phyloP scores from a whole-genome alignment of 2,329 filamentous ascomycete species.

The Trichoderma afroharzianum region DNA sequence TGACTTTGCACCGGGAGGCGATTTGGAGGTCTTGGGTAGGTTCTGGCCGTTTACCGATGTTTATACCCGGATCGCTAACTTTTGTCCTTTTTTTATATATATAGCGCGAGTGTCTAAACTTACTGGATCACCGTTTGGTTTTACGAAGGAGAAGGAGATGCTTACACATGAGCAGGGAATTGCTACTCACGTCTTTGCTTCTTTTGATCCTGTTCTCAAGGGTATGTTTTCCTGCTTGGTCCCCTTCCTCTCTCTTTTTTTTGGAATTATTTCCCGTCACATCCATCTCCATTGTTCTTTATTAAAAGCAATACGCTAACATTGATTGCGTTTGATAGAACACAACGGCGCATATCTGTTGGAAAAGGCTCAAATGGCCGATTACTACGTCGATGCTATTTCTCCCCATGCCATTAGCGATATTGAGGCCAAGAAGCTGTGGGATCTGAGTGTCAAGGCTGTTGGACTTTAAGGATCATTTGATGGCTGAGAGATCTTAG shows the following conservation, averaged over 20 bases:
- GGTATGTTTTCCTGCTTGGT: constrained; percentile 17
- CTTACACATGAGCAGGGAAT: constrained; percentile 29
- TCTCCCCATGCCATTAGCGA: constrained; percentile 31
- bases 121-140: not conserved
- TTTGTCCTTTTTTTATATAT: not conserved
- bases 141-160: not conserved
- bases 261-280: not conserved
- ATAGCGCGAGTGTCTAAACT: constrained; percentile 20
- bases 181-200: constrained; percentile 35
- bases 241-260: not conserved
- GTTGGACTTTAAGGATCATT: constrained; percentile 28
- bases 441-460: constrained; percentile 44
- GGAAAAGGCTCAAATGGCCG: constrained; percentile 30
- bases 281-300: not conserved
- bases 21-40: constrained; percentile 22
- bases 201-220: constrained; percentile 35
- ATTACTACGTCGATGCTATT: constrained; percentile 29
- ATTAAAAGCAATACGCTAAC: not conserved
- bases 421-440: constrained; percentile 41
- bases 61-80: not conserved
- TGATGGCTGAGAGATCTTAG: not conserved
- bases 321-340: constrained; percentile 18
- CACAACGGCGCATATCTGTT: constrained; percentile 33
- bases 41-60: not conserved
- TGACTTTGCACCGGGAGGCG: constrained; percentile 20